Evolutionary conservation across 2,329 filamentous ascomycete genomes (phyloP).

Genomic region (Ophiostoma tasmaniense): DNA sequence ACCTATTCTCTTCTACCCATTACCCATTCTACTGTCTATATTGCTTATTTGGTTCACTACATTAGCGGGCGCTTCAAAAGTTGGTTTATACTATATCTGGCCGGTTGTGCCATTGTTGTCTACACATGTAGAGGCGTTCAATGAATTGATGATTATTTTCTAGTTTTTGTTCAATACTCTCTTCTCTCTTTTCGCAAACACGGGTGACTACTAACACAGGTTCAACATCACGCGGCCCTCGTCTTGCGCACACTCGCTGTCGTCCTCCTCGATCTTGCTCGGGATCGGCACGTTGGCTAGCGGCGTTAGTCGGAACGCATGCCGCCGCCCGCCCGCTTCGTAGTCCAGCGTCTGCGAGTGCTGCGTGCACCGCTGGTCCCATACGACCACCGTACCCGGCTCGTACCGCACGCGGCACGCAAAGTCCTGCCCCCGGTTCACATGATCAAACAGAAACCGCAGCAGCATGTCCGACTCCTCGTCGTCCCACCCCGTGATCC

Average conservation of each 20-base stretch:
- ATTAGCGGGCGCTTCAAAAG: slow-evolving; percentile 6
- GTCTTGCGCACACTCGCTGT: slow-evolving; percentile 17
- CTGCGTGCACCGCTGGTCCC: slow-evolving; percentile 23
- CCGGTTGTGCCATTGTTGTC: not conserved
- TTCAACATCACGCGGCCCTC: slow-evolving; percentile 18
- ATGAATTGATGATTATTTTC: not conserved
- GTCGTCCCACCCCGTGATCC: slow-evolving; percentile 72
- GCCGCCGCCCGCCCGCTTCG: slow-evolving; percentile 18
- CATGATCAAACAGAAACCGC: slow-evolving; percentile 36
- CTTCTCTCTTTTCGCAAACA: not conserved
- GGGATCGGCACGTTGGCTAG: slow-evolving; percentile 37
- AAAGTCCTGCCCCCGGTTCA: slow-evolving; percentile 39
- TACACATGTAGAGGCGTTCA: not conserved
- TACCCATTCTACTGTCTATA: not conserved
- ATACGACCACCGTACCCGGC: slow-evolving; percentile 38
- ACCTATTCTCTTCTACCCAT: not conserved
- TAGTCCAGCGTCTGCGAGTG: slow-evolving; percentile 23
- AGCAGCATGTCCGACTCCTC: slow-evolving; percentile 64
- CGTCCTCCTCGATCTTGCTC: slow-evolving; percentile 19
- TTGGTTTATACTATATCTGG: not conserved
- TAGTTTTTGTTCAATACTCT: too few relatives aligned
- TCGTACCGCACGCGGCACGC: slow-evolving; percentile 40
- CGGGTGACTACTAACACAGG: slow-evolving; percentile 7
- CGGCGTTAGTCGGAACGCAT: slow-evolving; percentile 27
- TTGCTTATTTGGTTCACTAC: not conserved